phyloP scores from a whole-genome alignment of 2,329 filamentous ascomycete species.

The Fusarium proliferatum region DNA sequence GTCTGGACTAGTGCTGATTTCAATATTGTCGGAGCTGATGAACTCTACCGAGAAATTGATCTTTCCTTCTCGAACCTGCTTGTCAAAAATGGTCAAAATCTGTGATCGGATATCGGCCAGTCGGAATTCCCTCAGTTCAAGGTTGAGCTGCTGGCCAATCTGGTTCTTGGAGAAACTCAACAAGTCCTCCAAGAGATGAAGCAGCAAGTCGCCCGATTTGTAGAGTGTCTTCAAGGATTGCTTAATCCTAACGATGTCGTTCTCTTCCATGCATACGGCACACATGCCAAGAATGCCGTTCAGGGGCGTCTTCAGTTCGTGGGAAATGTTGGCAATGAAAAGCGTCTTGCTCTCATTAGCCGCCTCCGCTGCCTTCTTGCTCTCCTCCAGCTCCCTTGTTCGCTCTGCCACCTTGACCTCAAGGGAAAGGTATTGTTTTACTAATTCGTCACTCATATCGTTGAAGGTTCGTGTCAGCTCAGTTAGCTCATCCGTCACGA shows the following conservation, averaged over 20 bases:
- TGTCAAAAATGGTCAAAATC: constrained; percentile 86
- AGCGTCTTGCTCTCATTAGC: constrained; percentile 97
- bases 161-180: constrained; percentile 96
- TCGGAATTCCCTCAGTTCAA: constrained; percentile 88
- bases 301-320: constrained; percentile 90
- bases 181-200: constrained; percentile 89
- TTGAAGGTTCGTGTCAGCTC: constrained; percentile 89
- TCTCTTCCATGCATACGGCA: constrained; percentile 91
- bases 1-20: constrained; percentile 48
- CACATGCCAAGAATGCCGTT: constrained; percentile 97
- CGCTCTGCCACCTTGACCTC: constrained; percentile 87
- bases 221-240: constrained; percentile 89
- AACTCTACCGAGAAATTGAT: constrained; percentile 81
- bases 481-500: constrained; percentile 85
- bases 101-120: constrained; percentile 87
- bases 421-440: constrained; percentile 85
- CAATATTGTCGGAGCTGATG: constrained; percentile 52
- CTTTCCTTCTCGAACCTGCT: constrained; percentile 82
- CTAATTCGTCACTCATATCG: constrained; percentile 90
- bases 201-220: constrained; percentile 75
- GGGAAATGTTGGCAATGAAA: constrained; percentile 94
- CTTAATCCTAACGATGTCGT: constrained; percentile 81
- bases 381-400: constrained; percentile 86
- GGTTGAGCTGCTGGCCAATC: constrained; percentile 82
- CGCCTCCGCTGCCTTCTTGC: constrained; percentile 92